Evolutionary conservation across 192 early-diverging fungal genomes (phyloP).

Genomic region (Neocallimastix lanati): DNA sequence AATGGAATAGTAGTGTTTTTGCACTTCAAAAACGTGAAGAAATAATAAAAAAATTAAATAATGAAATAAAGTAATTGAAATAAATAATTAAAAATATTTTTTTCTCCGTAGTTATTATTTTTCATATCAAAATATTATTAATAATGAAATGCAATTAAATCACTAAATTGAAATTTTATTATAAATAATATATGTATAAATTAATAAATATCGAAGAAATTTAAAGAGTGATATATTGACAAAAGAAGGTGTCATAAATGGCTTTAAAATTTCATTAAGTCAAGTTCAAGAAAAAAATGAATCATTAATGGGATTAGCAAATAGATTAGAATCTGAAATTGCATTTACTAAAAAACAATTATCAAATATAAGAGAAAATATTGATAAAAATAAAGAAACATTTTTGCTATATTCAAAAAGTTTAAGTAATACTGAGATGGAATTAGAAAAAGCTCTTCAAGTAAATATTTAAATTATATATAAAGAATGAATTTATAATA

Average conservation of each 20-base stretch:
- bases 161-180: too few relatives aligned
- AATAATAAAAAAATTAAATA: constrained; percentile 10
- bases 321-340: constrained; percentile 27
- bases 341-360: constrained; percentile 27
- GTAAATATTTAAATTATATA: constrained; percentile 1
- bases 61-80: constrained; percentile 3
- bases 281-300: constrained; percentile 28
- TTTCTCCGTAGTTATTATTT: too few relatives aligned
- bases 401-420: constrained; percentile 22
- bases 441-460: constrained; percentile 16
- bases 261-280: constrained; percentile 20
- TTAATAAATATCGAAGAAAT: constrained; percentile 10
- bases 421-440: constrained; percentile 26
- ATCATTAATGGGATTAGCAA: constrained; percentile 24
- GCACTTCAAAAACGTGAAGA: constrained; percentile 32
- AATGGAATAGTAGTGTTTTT: constrained; percentile 39
- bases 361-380: constrained; percentile 14
- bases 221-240: constrained; percentile 19
- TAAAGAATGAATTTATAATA: neutral
- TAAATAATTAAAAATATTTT: constrained; percentile 8
- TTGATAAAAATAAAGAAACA: constrained; percentile 23
- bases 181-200: too few relatives aligned
- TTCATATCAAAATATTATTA: too few relatives aligned
- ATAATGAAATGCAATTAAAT: too few relatives aligned
- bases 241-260: constrained; percentile 26